Conservation (phyloP, 805 yeast species). For the Myxozyma udenii region DNA sequence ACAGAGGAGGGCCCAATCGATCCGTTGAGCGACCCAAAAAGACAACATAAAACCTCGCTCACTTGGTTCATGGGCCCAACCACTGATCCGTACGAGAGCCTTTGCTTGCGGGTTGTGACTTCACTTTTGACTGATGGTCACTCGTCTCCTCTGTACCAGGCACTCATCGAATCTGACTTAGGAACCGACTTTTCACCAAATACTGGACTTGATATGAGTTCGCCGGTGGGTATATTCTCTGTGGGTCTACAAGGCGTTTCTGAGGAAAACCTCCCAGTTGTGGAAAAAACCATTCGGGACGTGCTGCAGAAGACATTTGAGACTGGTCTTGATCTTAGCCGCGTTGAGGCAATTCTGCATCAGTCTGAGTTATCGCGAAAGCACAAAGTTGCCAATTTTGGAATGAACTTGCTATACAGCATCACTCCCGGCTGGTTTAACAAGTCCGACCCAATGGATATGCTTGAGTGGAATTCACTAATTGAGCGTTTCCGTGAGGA, state of each 20-base stretch:
- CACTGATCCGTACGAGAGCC: slow-evolving; percentile 61
- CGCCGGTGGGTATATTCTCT: slow-evolving; percentile 73
- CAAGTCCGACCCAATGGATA: slow-evolving; percentile 68
- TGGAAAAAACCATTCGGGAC: slow-evolving; percentile 49
- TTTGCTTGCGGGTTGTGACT: slow-evolving; percentile 67
- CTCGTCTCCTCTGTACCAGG: slow-evolving; percentile 82
- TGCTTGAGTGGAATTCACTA: slow-evolving; percentile 61
- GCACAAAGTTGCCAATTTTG: slow-evolving; percentile 87
- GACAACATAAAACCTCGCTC: slow-evolving; percentile 74
- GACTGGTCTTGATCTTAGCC: slow-evolving; percentile 50
- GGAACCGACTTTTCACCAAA: slow-evolving; percentile 87
- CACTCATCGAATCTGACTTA: slow-evolving; percentile 76
- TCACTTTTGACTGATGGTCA: slow-evolving; percentile 83
- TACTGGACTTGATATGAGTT: slow-evolving; percentile 79
- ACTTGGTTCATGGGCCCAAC: slow-evolving; percentile 88
- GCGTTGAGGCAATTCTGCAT: slow-evolving; percentile 82
- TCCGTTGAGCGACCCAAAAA: slow-evolving; percentile 61
- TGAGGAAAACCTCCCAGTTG: slow-evolving; percentile 43
- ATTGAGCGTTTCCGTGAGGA: slow-evolving; percentile 61
- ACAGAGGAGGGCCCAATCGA: slow-evolving; percentile 73
- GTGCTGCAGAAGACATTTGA: slow-evolving; percentile 48
- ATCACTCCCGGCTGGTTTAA: slow-evolving; percentile 85
- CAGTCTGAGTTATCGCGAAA: slow-evolving; percentile 81
- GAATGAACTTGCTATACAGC: slow-evolving; percentile 69
- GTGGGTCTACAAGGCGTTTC: slow-evolving; percentile 79